Percentiles rank a stretch among this genome's conserved stretches.
Evolutionary conservation across 75 land plant species (phyloP).

Genomic region (Selaginella tamariscina): DNA sequence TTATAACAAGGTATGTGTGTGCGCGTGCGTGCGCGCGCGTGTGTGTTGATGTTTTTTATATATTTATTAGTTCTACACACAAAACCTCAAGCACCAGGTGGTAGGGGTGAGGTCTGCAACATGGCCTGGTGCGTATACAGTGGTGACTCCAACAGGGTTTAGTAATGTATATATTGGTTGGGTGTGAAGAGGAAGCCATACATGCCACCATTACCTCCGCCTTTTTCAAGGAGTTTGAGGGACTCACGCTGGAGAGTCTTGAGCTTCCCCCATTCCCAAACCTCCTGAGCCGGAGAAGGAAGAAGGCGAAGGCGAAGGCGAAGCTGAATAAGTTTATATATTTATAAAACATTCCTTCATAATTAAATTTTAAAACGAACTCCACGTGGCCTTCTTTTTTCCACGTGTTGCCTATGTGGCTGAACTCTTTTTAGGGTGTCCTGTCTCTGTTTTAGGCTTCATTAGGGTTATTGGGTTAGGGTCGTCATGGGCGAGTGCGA

Average conservation of each 20-base stretch:
- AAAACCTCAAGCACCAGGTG: slow-evolving; percentile 27
- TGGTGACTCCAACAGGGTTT: slow-evolving; percentile 27
- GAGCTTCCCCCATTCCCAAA: slow-evolving; percentile 32
- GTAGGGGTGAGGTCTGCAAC: slow-evolving; percentile 26
- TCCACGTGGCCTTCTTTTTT: too few relatives aligned
- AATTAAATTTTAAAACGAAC: too few relatives aligned
- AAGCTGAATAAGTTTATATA: background rate
- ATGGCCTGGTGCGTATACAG: slow-evolving; percentile 35
- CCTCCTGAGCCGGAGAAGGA: slow-evolving; percentile 14
- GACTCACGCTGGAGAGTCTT: slow-evolving; percentile 19
- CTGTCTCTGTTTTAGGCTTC: too few relatives aligned
- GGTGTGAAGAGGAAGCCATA: slow-evolving; percentile 24
- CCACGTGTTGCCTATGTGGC: too few relatives aligned
- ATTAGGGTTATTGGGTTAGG: too few relatives aligned
- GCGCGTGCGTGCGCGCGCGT: too few relatives aligned
- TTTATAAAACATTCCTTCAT: background rate
- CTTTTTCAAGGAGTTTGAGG: slow-evolving; percentile 24
- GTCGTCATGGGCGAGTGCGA: too few relatives aligned
- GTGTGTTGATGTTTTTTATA: too few relatives aligned
- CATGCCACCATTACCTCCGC: slow-evolving; percentile 30
- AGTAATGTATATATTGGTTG: slow-evolving; percentile 36
- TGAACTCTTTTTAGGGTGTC: too few relatives aligned
- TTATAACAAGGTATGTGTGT: too few relatives aligned
- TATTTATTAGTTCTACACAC: slow-evolving; percentile 25
- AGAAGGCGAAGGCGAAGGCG: slow-evolving; percentile 18